A percentile compares a stretch with the other conserved stretches of the same genome.
These are phyloP conservation scores for Trichophyton mentagrophytes DNA, from an alignment of 2,329 filamentous ascomycete genomes.

Conservation along the genomic window DNA sequence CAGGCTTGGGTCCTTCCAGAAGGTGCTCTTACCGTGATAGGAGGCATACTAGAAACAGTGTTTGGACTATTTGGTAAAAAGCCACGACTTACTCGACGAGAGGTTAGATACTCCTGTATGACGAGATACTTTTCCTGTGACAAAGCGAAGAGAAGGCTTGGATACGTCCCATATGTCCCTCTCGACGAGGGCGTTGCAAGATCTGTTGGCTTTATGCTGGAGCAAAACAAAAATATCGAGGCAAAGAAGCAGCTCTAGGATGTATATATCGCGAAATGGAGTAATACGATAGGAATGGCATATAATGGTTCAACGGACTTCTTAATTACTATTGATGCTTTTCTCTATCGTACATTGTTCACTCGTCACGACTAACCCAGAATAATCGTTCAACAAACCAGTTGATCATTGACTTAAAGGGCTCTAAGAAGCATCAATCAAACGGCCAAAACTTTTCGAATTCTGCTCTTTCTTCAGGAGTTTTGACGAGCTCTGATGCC, in stretches of 20 bases:
- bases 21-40: slow-evolving; percentile 28
- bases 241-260: slow-evolving; percentile 32
- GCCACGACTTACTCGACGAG: slow-evolving; percentile 33
- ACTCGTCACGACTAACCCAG: not conserved
- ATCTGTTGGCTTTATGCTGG: slow-evolving; percentile 32
- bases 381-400: not conserved
- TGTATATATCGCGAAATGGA: not conserved
- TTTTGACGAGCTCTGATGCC: slow-evolving; percentile 1
- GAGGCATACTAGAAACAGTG: slow-evolving; percentile 31
- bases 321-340: not conserved
- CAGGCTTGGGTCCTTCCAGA: slow-evolving; percentile 33
- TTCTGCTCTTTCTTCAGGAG: slow-evolving; percentile 1
- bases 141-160: slow-evolving; percentile 35
- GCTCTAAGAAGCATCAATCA: not conserved
- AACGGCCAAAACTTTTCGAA: slow-evolving; percentile 10
- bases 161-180: slow-evolving; percentile 33
- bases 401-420: not conserved
- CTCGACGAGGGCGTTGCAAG: slow-evolving; percentile 37
- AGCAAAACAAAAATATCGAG: slow-evolving; percentile 20
- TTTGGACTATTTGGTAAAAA: slow-evolving; percentile 34
- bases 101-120: slow-evolving; percentile 37
- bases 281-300: not conserved
- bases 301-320: not conserved
- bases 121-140: slow-evolving; percentile 37
- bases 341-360: not conserved